These are phyloP conservation scores for Shiraia bambusicola DNA, from an alignment of 2,329 filamentous ascomycete genomes.

Conservation along the genomic window DNA sequence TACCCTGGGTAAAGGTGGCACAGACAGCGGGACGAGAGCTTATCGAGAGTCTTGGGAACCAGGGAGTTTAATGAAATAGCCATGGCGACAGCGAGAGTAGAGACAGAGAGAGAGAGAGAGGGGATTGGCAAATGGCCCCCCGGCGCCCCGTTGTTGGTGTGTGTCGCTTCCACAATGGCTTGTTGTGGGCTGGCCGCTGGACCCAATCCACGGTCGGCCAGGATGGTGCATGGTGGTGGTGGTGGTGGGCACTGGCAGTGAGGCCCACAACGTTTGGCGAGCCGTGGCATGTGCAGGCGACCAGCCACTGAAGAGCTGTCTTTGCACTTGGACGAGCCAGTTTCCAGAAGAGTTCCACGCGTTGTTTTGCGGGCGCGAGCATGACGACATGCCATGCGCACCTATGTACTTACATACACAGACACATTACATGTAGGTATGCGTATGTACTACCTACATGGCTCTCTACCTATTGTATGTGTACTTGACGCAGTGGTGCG, in stretches of 20 bases:
- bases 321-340: constrained; percentile 12
- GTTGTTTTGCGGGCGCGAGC: constrained; percentile 7
- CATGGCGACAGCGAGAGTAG: constrained; percentile 9
- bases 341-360: constrained; percentile 18
- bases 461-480: too few relatives aligned
- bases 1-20: too few relatives aligned
- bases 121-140: constrained; percentile 5
- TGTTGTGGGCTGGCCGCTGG: constrained; percentile 6
- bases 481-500: too few relatives aligned
- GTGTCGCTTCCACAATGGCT: too few relatives aligned
- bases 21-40: constrained; percentile 14
- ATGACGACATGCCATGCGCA: constrained; percentile 16
- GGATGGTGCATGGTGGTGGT: constrained; percentile 12
- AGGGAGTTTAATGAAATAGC: constrained; percentile 12
- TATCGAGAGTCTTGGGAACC: constrained; percentile 4
- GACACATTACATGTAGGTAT: too few relatives aligned
- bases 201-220: neutral
- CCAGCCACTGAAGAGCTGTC: constrained; percentile 4
- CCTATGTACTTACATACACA: too few relatives aligned
- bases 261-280: constrained; percentile 14
- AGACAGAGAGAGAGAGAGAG: constrained; percentile 1
- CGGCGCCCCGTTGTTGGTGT: constrained; percentile 3
- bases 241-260: constrained; percentile 14
- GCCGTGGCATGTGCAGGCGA: constrained; percentile 7
- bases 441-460: too few relatives aligned